A percentile compares a stretch with the other conserved stretches of the same genome.
phyloP scores from a whole-genome alignment of 352 stramenopile genomes.

The Phytophthora fragariae region DNA sequence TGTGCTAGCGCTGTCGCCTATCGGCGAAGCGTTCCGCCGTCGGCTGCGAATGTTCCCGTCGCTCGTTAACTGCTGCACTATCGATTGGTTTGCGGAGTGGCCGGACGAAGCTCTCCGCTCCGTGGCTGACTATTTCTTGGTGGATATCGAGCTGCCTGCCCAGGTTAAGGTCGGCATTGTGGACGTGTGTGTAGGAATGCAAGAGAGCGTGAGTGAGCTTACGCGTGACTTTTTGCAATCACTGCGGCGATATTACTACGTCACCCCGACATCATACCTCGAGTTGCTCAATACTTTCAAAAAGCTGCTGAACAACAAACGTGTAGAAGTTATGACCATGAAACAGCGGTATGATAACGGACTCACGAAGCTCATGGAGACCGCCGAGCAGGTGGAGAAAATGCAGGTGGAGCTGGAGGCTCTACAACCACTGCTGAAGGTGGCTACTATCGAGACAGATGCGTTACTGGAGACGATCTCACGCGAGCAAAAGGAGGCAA shows the following conservation, averaged over 20 bases:
- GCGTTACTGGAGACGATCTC: conserved; percentile 90
- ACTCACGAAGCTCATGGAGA: conserved; percentile 94
- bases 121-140: conserved; percentile 93
- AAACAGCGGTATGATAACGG: conserved; percentile 94
- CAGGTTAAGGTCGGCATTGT: conserved; percentile 89
- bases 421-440: conserved; percentile 92
- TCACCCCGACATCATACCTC: conserved; percentile 96
- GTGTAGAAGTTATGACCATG: conserved; percentile 91
- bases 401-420: conserved; percentile 95
- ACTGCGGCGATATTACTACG: conserved; percentile 94
- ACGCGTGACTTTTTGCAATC: conserved; percentile 87
- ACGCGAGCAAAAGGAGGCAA: conserved; percentile 87
- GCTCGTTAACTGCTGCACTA: conserved; percentile 97
- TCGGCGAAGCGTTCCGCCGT: conserved; percentile 93
- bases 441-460: conserved; percentile 92
- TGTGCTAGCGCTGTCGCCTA: conserved; percentile 93
- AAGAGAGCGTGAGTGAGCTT: conserved; percentile 91
- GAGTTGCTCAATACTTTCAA: conserved; percentile 97
- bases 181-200: conserved; percentile 96
- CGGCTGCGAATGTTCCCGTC: conserved; percentile 96
- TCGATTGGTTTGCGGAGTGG: conserved; percentile 98
- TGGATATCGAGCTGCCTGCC: conserved; percentile 86
- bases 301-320: conserved; percentile 92
- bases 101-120: conserved; percentile 93
- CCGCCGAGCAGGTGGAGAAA: conserved; percentile 93